phyloP scores from a whole-genome alignment of 257 asterid genomes.

The Coffea canephora region DNA sequence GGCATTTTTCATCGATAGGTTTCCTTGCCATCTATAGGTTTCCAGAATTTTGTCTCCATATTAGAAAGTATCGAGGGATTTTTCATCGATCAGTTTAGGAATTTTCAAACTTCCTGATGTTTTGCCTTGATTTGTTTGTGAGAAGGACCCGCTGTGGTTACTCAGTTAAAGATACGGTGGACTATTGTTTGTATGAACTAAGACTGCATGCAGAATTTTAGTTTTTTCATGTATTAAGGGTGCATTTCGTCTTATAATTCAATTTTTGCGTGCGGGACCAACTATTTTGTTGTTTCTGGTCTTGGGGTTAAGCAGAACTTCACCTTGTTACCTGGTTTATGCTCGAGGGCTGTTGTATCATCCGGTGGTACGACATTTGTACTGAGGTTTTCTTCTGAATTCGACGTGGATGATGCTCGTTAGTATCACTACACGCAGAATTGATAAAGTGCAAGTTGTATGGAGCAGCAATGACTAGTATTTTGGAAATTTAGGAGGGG shows the following conservation, averaged over 20 bases:
- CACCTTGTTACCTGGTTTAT: no score
- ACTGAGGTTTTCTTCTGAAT: no score
- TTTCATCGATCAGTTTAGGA: neutral
- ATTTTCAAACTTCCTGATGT: neutral
- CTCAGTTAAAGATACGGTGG: neutral
- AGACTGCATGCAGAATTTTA: neutral
- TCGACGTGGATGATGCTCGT: no score
- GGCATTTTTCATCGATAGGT: neutral
- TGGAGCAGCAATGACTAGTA: no score
- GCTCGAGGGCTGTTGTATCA: no score
- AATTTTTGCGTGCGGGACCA: neutral
- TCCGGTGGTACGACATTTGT: no score
- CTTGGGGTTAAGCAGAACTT: no score
- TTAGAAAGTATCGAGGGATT: constrained; percentile 4
- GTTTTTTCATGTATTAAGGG: neutral
- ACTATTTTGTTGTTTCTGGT: no score
- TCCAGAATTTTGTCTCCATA: constrained; percentile 11
- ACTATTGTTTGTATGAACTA: neutral
- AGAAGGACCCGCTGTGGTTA: neutral
- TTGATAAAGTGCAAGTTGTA: no score
- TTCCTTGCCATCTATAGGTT: neutral
- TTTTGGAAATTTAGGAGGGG: no score
- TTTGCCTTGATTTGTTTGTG: neutral
- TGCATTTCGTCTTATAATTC: neutral
- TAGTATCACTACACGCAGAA: no score